A percentile compares a stretch with the other conserved stretches of the same genome.
phyloP scores from a whole-genome alignment of 805 yeast genomes.

The Ogataea angusta region DNA sequence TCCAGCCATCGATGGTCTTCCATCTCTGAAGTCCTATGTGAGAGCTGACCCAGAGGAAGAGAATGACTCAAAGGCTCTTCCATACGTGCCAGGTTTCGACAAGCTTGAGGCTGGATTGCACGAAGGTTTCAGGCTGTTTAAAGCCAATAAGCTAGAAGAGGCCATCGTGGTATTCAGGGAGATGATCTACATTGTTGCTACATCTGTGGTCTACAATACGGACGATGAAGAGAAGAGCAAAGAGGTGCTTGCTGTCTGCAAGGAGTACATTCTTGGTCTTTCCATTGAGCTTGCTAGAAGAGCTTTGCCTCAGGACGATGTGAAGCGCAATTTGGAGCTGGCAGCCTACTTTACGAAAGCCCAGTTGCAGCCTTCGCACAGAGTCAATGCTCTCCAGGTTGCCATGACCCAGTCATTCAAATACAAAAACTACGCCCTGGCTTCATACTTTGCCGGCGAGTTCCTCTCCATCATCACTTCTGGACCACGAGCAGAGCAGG shows the following conservation, averaged over 20 bases:
- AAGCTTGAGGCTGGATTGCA: constrained; percentile 56
- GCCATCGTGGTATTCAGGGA: constrained; percentile 80
- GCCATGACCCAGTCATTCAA: constrained; percentile 94
- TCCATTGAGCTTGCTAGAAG: constrained; percentile 91
- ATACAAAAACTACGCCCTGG: constrained; percentile 81
- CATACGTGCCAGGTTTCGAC: constrained; percentile 74
- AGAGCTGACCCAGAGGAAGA: constrained; percentile 64
- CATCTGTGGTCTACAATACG: constrained; percentile 65
- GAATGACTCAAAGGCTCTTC: constrained; percentile 47
- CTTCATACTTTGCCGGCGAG: constrained; percentile 86
- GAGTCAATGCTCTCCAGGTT: constrained; percentile 84
- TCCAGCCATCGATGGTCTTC: constrained; percentile 70
- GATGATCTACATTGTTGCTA: constrained; percentile 70
- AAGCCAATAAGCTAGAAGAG: constrained; percentile 74
- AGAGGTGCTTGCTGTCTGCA: constrained; percentile 69
- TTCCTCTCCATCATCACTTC: constrained; percentile 64
- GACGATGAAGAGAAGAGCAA: constrained; percentile 76
- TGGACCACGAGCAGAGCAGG: constrained; percentile 87
- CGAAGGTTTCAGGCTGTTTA: constrained; percentile 79
- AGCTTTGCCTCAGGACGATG: constrained; percentile 61
- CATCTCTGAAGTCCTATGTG: constrained; percentile 65
- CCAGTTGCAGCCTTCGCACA: constrained; percentile 76
- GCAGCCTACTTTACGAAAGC: constrained; percentile 95
- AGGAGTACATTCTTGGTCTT: constrained; percentile 88
- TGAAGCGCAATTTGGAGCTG: constrained; percentile 85